Conservation (phyloP, 1,284 basidiomycete species). For the Apiotrichum laibachii region DNA sequence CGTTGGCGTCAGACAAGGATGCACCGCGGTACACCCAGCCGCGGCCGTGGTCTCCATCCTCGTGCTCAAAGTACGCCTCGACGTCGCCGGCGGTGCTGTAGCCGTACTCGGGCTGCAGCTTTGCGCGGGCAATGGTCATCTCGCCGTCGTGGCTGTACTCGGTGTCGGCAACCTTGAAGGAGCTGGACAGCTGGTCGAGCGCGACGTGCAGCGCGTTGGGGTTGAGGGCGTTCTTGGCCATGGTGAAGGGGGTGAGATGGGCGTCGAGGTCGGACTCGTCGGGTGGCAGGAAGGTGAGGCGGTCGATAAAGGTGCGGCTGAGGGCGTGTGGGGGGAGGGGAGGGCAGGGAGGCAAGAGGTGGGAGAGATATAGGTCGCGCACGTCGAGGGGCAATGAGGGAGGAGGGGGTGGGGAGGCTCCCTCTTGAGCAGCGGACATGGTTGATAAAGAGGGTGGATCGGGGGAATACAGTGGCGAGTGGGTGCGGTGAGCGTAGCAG, state of each 20-base stretch:
- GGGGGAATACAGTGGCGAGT: neutral
- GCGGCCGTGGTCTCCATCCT: conserved; percentile 20
- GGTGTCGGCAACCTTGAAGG: conserved; percentile 5
- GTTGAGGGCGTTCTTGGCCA: neutral
- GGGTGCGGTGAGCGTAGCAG: neutral
- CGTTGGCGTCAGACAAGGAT: conserved; percentile 2
- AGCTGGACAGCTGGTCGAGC: conserved; percentile 1
- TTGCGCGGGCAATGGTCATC: conserved; percentile 13
- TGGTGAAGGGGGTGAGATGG: conserved; percentile 39
- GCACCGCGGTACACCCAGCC: conserved; percentile 40
- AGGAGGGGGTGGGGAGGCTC: neutral
- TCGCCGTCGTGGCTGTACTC: conserved; percentile 24
- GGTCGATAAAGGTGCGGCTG: conserved; percentile 36
- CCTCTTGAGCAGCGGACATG: neutral
- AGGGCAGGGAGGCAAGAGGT: conserved; percentile 41
- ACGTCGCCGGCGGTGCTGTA: conserved; percentile 8
- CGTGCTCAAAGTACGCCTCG: conserved; percentile 20
- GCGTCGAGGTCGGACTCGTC: conserved; percentile 34
- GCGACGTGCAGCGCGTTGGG: conserved; percentile 15
- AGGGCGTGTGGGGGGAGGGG: conserved; percentile 39
- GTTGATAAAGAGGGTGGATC: neutral
- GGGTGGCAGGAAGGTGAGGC: conserved; percentile 45
- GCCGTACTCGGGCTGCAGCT: neutral
- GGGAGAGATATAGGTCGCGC: conserved; percentile 36
- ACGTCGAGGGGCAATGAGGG: conserved; percentile 27